Percentiles rank a stretch among this genome's conserved stretches.
These are phyloP conservation scores for Themeda triandra DNA, from an alignment of 176 grass and related monocot genomes.

Conservation along the genomic window DNA sequence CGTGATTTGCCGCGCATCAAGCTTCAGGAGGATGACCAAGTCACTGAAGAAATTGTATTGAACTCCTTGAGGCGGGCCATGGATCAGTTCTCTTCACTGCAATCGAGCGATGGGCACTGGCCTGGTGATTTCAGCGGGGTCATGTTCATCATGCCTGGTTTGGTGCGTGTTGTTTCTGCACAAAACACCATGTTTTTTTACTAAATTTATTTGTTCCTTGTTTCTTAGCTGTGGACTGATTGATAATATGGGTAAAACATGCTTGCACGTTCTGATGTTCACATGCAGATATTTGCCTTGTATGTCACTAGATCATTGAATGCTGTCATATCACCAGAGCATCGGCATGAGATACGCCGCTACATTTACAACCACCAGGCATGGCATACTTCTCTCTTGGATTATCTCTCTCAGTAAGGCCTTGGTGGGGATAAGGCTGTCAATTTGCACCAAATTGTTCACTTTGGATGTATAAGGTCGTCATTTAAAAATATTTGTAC, in stretches of 20 bases:
- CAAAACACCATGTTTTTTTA: not conserved
- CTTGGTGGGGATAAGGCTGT: not conserved
- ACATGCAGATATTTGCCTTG: constrained; percentile 28
- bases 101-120: constrained; percentile 51
- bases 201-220: not conserved
- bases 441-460: not conserved
- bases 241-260: not conserved
- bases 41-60: constrained; percentile 16
- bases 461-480: not conserved
- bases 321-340: not conserved
- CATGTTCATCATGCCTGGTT: constrained; percentile 63
- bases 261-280: too few species aligned
- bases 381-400: not conserved
- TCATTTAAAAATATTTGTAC: not conserved
- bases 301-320: constrained; percentile 27
- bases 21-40: constrained; percentile 17
- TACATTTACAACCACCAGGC: constrained; percentile 47
- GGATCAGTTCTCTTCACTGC: constrained; percentile 36
- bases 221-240: not conserved
- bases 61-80: constrained; percentile 37
- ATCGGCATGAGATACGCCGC: constrained; percentile 34
- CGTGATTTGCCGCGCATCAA: not conserved
- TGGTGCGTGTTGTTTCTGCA: constrained; percentile 9
- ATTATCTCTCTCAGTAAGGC: not conserved
- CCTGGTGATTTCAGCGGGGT: constrained; percentile 53